Base-by-base conservation (phyloP, 139 green algal species). In the Tetradesmus obliquus region DNA sequence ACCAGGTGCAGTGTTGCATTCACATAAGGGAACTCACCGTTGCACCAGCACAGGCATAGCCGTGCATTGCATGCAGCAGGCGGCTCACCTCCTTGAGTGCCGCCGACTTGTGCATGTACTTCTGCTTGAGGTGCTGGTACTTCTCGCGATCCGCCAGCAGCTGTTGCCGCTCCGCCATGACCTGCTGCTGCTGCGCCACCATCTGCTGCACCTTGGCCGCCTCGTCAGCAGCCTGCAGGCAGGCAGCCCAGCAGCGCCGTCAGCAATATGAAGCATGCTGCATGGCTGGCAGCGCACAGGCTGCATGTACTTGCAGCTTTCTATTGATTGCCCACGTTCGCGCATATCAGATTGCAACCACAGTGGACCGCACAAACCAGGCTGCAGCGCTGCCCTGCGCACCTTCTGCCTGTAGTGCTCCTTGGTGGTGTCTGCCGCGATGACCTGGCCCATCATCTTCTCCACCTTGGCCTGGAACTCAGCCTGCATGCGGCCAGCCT, bases 361-460 rank as follows among this genome's bases (percentile, higher is more conserved):
- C 12, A 13, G 60, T 72, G 19, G 6, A 7, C 15, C 6, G 72
- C 72, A 32, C 72, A 81, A 45, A 45, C 32, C 32, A 45, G 66
- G 15, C 66, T 8, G 17, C 13, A 19, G 32, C 60, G 3, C 57
- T 13, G 9, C 55, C 20, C 24, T 74, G 20, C 55, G 20, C 55
- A 90, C 86, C 86, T 90, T 90, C 54, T 90, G 71, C 54, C 86
- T n/a, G 9, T 60, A 60, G 62, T 90, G 86, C 51, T 90, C 86
- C 53, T 90, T 90, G 4, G 66, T 20, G 57, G 87, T 85, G 76
- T 76, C 53, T 8, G 87, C 87, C 45, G 87, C 87, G 55, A 85
- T 86, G 62, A 91, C 8, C 88, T 91, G 88, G 15, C 85, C 88
- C 76, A 91, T 86, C 13, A 58, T 58, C 79, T 91, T 91, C 57